Base-by-base conservation (phyloP, 495 filamentous ascomycete species). In the Penicillium paxilli region DNA sequence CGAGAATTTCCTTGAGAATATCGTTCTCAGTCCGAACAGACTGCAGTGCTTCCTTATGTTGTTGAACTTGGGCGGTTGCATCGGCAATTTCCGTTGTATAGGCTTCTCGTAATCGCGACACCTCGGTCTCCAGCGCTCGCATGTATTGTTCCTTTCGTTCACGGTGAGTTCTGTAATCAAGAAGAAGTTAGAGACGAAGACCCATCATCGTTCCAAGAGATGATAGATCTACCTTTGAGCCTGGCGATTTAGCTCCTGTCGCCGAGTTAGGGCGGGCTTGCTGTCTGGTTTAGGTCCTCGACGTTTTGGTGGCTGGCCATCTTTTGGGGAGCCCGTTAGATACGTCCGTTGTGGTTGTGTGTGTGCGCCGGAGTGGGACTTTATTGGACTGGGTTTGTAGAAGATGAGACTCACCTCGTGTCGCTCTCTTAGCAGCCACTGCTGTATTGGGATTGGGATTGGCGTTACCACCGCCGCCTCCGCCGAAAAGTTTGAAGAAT, bases 111-210 rank as follows among this genome's bases (percentile, higher is more conserved):
- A 85, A 73, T 47, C 90, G 87, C 19, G 90, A 80, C 7, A 96
- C 86, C 70, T 96, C 90, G 62, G 90, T 87, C 67, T 98, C 93
- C 51, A 98, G 81, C n/a, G 85, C 81, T 69, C 91, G 91, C 79
- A 96, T 93, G 65, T 98, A 97, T 61, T 88, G 83, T 72, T 97
- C 94, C 68, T 98, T 98, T 52, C 94, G 87, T 71, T 98, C 94
- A 42, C 94, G 92, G 73, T 98, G 93, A 21, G 94, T 96, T 65
- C 93, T 88, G 46, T 11, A n/a, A n/a, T n/a, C n/a, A n/a, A n/a
- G n/a, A n/a, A n/a, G n/a, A n/a, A n/a, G n/a, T n/a, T n/a, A n/a
- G n/a, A n/a, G n/a, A n/a, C n/a, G n/a, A n/a, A n/a, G n/a, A n/a
- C n/a, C n/a, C n/a, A n/a, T n/a, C n/a, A n/a, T n/a, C n/a, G n/a